Evolutionary conservation across 2,329 filamentous ascomycete species (phyloP), one percentile per base, ranked within the genome.

Genomic region (Neofusicoccum umdonicola): DNA sequence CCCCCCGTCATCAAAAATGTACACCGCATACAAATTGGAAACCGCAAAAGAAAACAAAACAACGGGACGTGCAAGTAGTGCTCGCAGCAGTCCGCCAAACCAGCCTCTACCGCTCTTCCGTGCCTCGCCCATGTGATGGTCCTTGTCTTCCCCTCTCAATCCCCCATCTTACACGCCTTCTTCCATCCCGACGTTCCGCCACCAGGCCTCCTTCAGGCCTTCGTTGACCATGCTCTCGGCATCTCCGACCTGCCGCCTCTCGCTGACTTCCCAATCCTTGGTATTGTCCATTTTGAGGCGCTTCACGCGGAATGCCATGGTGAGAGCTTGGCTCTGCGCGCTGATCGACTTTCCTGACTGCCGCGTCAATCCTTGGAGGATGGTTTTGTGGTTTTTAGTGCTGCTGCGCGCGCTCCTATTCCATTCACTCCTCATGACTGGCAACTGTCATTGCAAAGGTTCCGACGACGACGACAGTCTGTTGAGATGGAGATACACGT

Each of bases 401-500:
- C 72, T 69, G 68, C 63, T 54, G 74, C 74, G 69, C 71, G 71
- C 66, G 74, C 73, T 65, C 71, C 51, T 78, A 77, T 67, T 75
- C 79, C 82, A 83, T 77, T 85, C 85, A 80, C 88, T 90, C 86
- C 90, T 92, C 89, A 88, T 93, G 90, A 92, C 90, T 85, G 90
- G 88, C 93, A 87, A 86, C 82, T 83, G 81, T 87, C 95, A 98
- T 91, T 97, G 94, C 60, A 99, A 84, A 69, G 95, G 95, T 79
- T 99, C 95, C 31, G 93, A 97, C 42, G 92, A 97, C 69, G 92
- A 97, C 48, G 93, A 97, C 31, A 99, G 85, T 64, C 95, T 88
- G 82, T 99, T 99, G 58, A 99, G 87, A 78, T 99, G 95, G 54
- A 99, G 90, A 80, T 99, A 99, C 61, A 98, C 95, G 76, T 99